A percentile compares a stretch with the other conserved stretches of the same genome.
Evolutionary conservation across 768 basidiomycete genomes (phyloP).

Genomic region (Erythrobasidium yunnanense): DNA sequence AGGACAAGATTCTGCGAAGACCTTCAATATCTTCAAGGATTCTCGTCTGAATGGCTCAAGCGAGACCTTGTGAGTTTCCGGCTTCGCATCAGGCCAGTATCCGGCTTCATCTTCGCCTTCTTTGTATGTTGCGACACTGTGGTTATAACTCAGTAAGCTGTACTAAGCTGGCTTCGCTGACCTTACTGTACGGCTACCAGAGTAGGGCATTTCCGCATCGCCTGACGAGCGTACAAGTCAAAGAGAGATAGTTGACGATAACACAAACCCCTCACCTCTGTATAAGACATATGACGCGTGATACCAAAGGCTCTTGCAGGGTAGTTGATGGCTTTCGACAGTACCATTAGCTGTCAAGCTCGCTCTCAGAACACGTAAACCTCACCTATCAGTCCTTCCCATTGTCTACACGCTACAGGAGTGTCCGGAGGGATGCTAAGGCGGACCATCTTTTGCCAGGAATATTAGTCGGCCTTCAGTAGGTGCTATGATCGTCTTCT

Average conservation of each 20-base stretch:
- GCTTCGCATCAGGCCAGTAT: conserved; percentile 83
- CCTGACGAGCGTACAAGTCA: conserved; percentile 37
- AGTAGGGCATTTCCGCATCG: conserved; percentile 72
- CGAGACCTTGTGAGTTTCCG: conserved; percentile 87
- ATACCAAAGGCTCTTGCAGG: conserved; percentile 86
- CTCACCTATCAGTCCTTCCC: conserved; percentile 62
- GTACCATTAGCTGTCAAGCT: not conserved
- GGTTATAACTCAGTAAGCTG: too few relatives aligned
- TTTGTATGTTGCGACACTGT: conserved; percentile 69
- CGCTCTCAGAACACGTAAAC: not conserved
- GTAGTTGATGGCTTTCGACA: conserved; percentile 67
- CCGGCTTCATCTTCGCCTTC: conserved; percentile 76
- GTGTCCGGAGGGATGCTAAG: conserved; percentile 37
- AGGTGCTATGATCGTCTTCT: conserved; percentile 62
- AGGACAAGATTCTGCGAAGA: conserved; percentile 64
- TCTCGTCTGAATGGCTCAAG: conserved; percentile 86
- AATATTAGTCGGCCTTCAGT: conserved; percentile 42
- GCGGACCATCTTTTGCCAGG: conserved; percentile 39
- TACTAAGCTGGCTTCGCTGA: too few relatives aligned
- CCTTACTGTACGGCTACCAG: conserved; percentile 48
- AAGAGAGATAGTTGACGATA: conserved; percentile 7
- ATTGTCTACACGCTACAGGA: conserved; percentile 75
- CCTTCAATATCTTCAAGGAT: conserved; percentile 67
- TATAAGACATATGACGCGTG: conserved; percentile 69
- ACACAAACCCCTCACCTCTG: conserved; percentile 28